A percentile compares a stretch with the other conserved stretches of the same genome.
These are phyloP conservation scores for Trichoderma breve DNA, from an alignment of 2,329 filamentous ascomycete species.

Conservation along the genomic window DNA sequence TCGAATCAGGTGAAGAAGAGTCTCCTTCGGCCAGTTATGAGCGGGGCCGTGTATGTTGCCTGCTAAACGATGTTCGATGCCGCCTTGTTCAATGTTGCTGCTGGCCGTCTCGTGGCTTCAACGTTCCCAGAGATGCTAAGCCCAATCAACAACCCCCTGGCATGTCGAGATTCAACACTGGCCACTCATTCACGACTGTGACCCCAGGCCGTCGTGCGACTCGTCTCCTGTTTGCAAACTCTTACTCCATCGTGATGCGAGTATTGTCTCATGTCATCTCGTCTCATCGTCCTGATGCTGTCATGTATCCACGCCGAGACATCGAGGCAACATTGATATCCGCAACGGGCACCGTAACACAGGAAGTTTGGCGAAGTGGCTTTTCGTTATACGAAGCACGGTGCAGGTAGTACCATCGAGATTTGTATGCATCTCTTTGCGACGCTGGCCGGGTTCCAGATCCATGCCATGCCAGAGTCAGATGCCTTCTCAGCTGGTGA, in stretches of 20 bases:
- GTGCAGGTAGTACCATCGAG: neutral
- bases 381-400: neutral
- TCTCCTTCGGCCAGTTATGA: neutral
- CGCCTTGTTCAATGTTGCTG: neutral
- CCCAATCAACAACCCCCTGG: neutral
- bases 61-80: neutral
- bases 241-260: neutral
- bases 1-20: neutral
- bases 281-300: neutral
- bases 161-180: neutral
- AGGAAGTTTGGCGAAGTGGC: neutral
- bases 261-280: slow-evolving; percentile 8
- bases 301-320: neutral
- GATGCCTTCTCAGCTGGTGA: neutral
- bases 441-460: neutral
- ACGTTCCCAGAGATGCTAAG: neutral
- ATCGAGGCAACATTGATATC: slow-evolving; percentile 8
- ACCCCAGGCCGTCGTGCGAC: neutral
- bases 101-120: slow-evolving; percentile 4
- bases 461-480: neutral
- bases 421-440: neutral
- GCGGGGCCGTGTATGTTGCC: neutral
- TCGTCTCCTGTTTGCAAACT: neutral
- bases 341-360: slow-evolving; percentile 1
- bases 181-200: slow-evolving; percentile 1